Evolutionary conservation across 1,284 basidiomycete species (phyloP), one percentile per base, ranked within the genome.

Genomic region (Phylloporus sp.): DNA sequence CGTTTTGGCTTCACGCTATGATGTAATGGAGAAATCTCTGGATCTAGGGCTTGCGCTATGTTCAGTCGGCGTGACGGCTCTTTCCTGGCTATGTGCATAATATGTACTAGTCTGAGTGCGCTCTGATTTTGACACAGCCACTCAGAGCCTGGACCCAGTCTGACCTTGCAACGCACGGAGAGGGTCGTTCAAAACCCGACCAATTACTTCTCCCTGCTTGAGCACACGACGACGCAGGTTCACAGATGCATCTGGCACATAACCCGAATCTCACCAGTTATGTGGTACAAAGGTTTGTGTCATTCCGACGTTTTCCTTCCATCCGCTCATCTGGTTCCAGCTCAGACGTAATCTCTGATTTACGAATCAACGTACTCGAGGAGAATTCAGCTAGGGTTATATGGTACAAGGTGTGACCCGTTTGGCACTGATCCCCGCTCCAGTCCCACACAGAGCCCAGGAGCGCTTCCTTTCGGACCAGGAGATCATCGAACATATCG

Each of bases 291-390:
- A 77, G 76, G 76, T 78, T 49, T 53, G 64, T 29, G 47, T 56
- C 49, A 26, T 61, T 42, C 50, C n/a, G 28, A 6, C 32, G 46
- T 60, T 8, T 26, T 22, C 29, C 44, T 50, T 56, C 39, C 34
- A 29, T 56, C 51, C n/a, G 17, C 53, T 62, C 55, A 62, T 50
- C 28, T 17, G 34, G 13, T 51, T 46, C 37, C 51, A 92, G 90
- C 69, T 88, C 91, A 50, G 91, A 93, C 76, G 90, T 92, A 32
- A 80, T 93, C 47, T 86, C 87, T 55, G 89, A 92, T 66, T 82
- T 89, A 79, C 82, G 86, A 61, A 78, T 92, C 3, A 89, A 91
- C 64, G 81, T 93, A 2, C 78, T 76, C 2, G 82, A 84, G 62
- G 89, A 91, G 72, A 80, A 79, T 28, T 82, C 84, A 3, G 81